Evolutionary conservation across 441 rosid species (phyloP).

Genomic region (Sinapis alba): DNA sequence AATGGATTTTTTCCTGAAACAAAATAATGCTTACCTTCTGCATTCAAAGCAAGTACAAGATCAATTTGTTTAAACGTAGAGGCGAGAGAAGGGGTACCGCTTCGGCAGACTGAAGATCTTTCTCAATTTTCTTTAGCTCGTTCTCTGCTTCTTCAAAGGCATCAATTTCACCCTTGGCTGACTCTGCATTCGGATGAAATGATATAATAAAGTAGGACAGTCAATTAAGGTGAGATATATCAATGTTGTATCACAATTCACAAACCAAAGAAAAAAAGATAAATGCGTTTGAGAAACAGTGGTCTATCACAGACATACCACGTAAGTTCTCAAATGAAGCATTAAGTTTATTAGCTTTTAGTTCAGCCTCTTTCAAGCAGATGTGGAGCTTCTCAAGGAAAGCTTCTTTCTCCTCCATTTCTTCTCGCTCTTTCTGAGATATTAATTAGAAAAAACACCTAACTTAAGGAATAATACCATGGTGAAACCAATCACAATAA

Average conservation of each 20-base stretch:
- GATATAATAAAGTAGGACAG: background rate
- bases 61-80: slow-evolving; percentile 11
- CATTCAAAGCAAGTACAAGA: slow-evolving; percentile 15
- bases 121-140: slow-evolving; percentile 75
- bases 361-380: slow-evolving; percentile 61
- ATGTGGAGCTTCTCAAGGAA: slow-evolving; percentile 50
- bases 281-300: slow-evolving; percentile 15
- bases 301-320: slow-evolving; percentile 50
- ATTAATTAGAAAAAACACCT: slow-evolving; percentile 3
- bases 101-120: slow-evolving; percentile 61
- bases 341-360: slow-evolving; percentile 59
- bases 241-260: slow-evolving; percentile 9
- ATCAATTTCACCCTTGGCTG: slow-evolving; percentile 74
- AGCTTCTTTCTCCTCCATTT: slow-evolving; percentile 58
- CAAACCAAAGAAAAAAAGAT: slow-evolving; percentile 13
- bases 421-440: slow-evolving; percentile 57
- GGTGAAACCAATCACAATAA: background rate
- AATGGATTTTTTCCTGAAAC: slow-evolving; percentile 75
- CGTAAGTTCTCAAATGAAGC: slow-evolving; percentile 64
- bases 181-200: slow-evolving; percentile 47
- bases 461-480: background rate
- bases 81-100: slow-evolving; percentile 48
- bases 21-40: slow-evolving; percentile 36
- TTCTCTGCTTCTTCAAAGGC: slow-evolving; percentile 81
- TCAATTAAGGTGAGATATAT: slow-evolving; percentile 15